phyloP scores from a whole-genome alignment of 208 protist genomes.

The Trypanosoma vivax region DNA sequence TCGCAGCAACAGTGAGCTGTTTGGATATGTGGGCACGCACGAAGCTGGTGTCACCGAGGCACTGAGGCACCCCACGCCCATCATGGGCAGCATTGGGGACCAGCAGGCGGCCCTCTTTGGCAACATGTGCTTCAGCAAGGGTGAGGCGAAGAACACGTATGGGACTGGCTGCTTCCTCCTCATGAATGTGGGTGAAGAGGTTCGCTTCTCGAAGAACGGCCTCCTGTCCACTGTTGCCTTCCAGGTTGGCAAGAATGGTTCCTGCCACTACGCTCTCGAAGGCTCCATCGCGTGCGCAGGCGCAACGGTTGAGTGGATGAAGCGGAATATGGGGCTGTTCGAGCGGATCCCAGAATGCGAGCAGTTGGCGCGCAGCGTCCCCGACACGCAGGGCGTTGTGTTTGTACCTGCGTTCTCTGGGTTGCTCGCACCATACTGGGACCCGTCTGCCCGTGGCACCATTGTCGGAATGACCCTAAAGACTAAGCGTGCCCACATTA shows the following conservation, averaged over 20 bases:
- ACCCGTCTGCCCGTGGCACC: constrained; percentile 88
- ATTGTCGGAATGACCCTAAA: constrained; percentile 92
- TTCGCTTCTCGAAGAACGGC: constrained; percentile 83
- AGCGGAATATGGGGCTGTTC: constrained; percentile 90
- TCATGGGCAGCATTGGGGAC: constrained; percentile 93
- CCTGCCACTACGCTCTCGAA: constrained; percentile 75
- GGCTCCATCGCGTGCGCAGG: constrained; percentile 92
- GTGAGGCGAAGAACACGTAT: constrained; percentile 96
- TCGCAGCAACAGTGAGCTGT: constrained; percentile 73
- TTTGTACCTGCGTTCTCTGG: constrained; percentile 98
- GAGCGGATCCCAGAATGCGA: constrained; percentile 55
- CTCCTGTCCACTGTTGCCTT: constrained; percentile 95
- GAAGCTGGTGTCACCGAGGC: constrained; percentile 27
- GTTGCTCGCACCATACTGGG: constrained; percentile 96
- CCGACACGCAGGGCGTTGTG: constrained; percentile 77
- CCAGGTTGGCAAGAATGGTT: constrained; percentile 67
- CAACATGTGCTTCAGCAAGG: constrained; percentile 88
- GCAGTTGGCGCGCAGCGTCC: constrained; percentile 35
- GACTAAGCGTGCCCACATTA: constrained; percentile 78
- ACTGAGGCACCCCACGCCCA: constrained; percentile 31
- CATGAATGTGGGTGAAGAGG: constrained; percentile 91
- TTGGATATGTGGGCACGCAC: constrained; percentile 28
- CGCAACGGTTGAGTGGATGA: constrained; percentile 91
- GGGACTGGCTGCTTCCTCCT: constrained; percentile 98
- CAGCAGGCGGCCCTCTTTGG: constrained; percentile 97